Conservation (phyloP, 108 stramenopile species). For the Skeletonema marinoi region DNA sequence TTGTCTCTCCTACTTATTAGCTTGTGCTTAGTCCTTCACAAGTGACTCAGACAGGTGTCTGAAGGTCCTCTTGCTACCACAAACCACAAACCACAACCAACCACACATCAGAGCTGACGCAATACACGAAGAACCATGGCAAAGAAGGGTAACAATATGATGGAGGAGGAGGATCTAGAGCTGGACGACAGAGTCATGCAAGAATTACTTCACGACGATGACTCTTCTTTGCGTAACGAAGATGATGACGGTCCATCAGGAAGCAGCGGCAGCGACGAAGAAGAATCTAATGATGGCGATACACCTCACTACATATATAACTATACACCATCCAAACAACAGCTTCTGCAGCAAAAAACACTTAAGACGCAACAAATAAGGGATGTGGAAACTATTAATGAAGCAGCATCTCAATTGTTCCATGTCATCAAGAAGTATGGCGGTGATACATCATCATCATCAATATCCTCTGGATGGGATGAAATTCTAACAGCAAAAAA, state of each 20-base stretch:
- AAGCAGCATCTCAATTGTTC: slow-evolving; percentile 11
- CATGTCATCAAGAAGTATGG: slow-evolving; percentile 31
- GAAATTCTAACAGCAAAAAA: slow-evolving; percentile 4
- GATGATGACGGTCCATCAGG: neutral
- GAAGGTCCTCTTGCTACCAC: no score
- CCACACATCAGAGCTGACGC: no score
- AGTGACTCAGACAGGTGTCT: no score
- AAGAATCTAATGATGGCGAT: neutral
- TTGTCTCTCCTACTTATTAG: no score
- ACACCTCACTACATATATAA: neutral
- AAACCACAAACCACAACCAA: no score
- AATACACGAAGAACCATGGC: neutral
- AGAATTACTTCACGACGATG: neutral
- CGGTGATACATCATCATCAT: neutral
- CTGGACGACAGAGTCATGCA: neutral
- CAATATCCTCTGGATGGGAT: neutral
- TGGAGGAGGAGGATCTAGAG: neutral
- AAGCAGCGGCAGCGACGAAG: neutral
- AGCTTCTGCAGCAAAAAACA: neutral
- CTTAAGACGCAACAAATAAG: neutral
- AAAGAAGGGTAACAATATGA: neutral
- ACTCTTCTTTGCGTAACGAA: no score
- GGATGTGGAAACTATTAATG: slow-evolving; percentile 1
- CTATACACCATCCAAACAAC: neutral
- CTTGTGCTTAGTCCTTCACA: no score